These are phyloP conservation scores for Podaxis sp. DNA, from an alignment of 768 basidiomycete species.

Conservation along the genomic window DNA sequence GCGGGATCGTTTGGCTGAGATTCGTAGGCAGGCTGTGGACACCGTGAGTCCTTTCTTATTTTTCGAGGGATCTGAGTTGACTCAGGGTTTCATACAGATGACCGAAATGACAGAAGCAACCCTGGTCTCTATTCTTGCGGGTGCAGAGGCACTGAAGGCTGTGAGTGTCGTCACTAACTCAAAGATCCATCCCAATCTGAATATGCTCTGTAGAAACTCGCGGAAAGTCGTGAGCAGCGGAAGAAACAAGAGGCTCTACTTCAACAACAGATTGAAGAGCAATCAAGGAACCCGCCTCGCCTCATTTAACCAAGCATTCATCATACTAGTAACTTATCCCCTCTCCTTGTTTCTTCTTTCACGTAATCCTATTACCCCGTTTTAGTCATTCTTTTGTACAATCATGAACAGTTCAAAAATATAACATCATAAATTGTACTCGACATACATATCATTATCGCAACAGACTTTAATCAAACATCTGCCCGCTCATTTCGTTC, in stretches of 20 bases:
- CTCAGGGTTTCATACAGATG: slow-evolving; percentile 38
- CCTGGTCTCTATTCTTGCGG: slow-evolving; percentile 56
- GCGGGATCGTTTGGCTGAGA: slow-evolving; percentile 40
- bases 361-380: too few relatives aligned
- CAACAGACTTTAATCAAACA: not conserved
- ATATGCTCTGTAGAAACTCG: slow-evolving; percentile 40
- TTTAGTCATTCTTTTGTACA: too few relatives aligned
- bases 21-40: slow-evolving; percentile 50
- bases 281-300: slow-evolving; percentile 28
- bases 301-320: slow-evolving; percentile 22
- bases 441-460: too few relatives aligned
- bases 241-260: slow-evolving; percentile 37
- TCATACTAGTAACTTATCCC: too few relatives aligned
- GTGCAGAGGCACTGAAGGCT: slow-evolving; percentile 56
- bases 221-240: slow-evolving; percentile 50
- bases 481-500: not conserved
- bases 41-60: slow-evolving; percentile 32
- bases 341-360: too few relatives aligned
- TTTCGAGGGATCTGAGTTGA: not conserved
- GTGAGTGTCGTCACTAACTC: slow-evolving; percentile 36
- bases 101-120: slow-evolving; percentile 66
- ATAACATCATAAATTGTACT: too few relatives aligned
- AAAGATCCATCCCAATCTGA: slow-evolving; percentile 20
- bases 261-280: slow-evolving; percentile 25
- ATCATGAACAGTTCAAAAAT: too few relatives aligned